phyloP scores from a whole-genome alignment of 1,284 basidiomycete species.

The Pseudozyma tsukubaensis region DNA sequence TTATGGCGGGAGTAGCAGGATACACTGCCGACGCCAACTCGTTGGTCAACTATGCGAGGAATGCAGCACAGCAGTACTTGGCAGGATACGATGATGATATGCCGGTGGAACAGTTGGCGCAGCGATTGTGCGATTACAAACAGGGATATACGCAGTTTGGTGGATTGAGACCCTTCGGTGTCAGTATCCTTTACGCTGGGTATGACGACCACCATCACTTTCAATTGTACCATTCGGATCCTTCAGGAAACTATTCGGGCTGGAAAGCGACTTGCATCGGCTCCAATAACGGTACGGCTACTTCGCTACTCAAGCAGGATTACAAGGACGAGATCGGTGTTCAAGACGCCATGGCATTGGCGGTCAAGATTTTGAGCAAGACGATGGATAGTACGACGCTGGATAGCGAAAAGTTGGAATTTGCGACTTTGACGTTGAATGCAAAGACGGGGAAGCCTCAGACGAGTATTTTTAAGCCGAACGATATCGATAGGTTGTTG shows the following conservation, averaged over 20 bases:
- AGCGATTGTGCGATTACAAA: constrained; percentile 94
- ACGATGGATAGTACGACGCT: constrained; percentile 98
- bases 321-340: constrained; percentile 89
- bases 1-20: constrained; percentile 93
- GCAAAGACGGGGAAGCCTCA: constrained; percentile 80
- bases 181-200: constrained; percentile 94
- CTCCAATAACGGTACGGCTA: constrained; percentile 93
- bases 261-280: constrained; percentile 99
- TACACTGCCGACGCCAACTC: constrained; percentile 98
- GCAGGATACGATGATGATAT: constrained; percentile 95
- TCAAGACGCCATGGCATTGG: constrained; percentile 82
- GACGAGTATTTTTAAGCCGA: constrained; percentile 90
- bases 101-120: constrained; percentile 93
- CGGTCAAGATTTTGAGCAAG: constrained; percentile 96
- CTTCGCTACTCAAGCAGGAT: constrained; percentile 95
- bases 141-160: constrained; percentile 98
- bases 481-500: constrained; percentile 87
- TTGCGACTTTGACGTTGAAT: constrained; percentile 90
- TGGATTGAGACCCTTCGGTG: constrained; percentile 97
- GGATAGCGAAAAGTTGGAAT: constrained; percentile 79
- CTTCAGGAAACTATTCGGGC: constrained; percentile 97
- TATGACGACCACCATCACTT: constrained; percentile 96
- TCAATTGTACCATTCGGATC: constrained; percentile 98
- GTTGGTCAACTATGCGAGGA: constrained; percentile 92
- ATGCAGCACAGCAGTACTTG: constrained; percentile 87